These are phyloP conservation scores for Penicillium sp. DNA, from an alignment of 2,329 filamentous ascomycete genomes.

Conservation along the genomic window DNA sequence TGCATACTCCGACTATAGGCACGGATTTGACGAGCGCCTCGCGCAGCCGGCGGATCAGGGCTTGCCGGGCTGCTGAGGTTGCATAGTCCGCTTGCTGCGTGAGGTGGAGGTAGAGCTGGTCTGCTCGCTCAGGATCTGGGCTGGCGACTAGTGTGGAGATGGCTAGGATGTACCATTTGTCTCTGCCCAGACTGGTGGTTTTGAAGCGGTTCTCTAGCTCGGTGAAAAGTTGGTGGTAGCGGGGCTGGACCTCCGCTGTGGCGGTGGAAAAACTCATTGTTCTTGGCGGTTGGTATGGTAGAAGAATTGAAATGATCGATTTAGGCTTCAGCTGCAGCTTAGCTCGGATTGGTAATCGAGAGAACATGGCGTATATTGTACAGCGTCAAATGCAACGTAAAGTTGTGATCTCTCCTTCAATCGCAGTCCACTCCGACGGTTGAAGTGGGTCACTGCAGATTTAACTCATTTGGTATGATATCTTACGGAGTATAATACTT, in stretches of 20 bases:
- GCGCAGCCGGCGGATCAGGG: conserved; percentile 43
- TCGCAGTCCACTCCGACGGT: conserved; percentile 8
- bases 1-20: conserved; percentile 60
- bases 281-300: not conserved
- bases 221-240: conserved; percentile 30
- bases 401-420: not conserved
- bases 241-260: conserved; percentile 23
- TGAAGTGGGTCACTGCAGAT: conserved; percentile 14
- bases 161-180: conserved; percentile 37
- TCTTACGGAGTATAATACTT: not conserved
- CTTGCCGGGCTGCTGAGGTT: conserved; percentile 30
- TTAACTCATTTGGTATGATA: not conserved
- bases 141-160: conserved; percentile 50
- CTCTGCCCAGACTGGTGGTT: conserved; percentile 22
- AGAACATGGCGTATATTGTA: conserved; percentile 3
- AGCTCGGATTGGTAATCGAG: conserved; percentile 1
- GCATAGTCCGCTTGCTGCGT: conserved; percentile 49
- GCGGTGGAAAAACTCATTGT: conserved; percentile 14
- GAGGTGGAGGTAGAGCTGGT: conserved; percentile 57
- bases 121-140: conserved; percentile 52
- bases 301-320: not conserved
- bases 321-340: not conserved
- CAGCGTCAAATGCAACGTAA: not conserved
- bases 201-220: conserved; percentile 30
- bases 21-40: conserved; percentile 61